Evolutionary conservation across 1,284 basidiomycete species (phyloP), one percentile per base, ranked within the genome.

Genomic region (Irpex lacteus): DNA sequence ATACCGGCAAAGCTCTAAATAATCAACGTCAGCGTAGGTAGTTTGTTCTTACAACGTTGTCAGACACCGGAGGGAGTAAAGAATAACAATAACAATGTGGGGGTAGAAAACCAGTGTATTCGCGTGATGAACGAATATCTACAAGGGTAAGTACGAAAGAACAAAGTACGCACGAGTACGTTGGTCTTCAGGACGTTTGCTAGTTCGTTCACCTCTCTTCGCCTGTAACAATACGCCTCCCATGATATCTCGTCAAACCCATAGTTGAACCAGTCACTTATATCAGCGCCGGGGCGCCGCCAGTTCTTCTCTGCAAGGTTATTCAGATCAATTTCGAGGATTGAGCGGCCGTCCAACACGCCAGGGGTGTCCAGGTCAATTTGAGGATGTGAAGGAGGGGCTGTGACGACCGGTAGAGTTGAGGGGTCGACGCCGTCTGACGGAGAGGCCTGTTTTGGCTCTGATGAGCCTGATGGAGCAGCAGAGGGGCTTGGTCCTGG

Each of bases 251-350:
- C 98, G 75, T 99, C 97, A 74, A 99, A 99, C 0, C 98, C 98
- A 71, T 98, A 99, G 78, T 99, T 99, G 81, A 99, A 99, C 91
- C 95, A 99, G 79, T 98, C 97, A 70, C 92, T 93, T 63, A 98
- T 82, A 78, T 98, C 95, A 5, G 94, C 90, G 15, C 98, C 98
- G 7, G 96, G 92, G 62, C 91, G 80, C 64, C 97, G 82, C 98
- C 98, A 99, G 2, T 92, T 91, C 75, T 98, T 97, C 63, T 94
- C 91, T 21, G 91, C 81, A 75, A 98, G 83, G 21, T 90, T 86
- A 26, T 82, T 84, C 59, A 98, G 74, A 75, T 99, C 97, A 54
- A 97, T 85, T 66, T 98, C 95, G 57, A 96, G 89, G 60, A 98
- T 92, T 5, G 91, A 90, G 34, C 91, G 87, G 6, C 92, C 93